These are phyloP conservation scores for Rehmannia glutinosa DNA, from an alignment of 257 asterid species.

Conservation along the genomic window DNA sequence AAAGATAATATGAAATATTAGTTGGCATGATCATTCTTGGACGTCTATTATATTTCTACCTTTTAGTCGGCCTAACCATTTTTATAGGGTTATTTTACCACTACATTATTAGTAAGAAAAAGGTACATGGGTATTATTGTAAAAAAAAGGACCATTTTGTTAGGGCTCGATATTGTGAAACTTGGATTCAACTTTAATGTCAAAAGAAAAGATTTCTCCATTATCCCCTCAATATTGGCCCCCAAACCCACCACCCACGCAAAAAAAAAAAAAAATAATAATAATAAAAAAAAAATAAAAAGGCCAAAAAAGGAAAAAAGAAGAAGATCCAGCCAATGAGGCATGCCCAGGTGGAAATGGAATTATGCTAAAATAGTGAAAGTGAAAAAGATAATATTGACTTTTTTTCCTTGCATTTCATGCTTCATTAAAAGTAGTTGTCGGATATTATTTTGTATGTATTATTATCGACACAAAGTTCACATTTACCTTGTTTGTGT, in stretches of 20 bases:
- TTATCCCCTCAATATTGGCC: too few species aligned
- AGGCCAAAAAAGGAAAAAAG: not conserved
- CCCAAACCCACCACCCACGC: too few species aligned
- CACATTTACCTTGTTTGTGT: not conserved
- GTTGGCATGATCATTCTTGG: too few species aligned
- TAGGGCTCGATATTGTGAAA: too few species aligned
- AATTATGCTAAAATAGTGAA: constrained; percentile 10
- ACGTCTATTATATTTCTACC: too few species aligned
- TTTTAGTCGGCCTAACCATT: too few species aligned
- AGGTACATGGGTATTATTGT: too few species aligned
- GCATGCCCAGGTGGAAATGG: not conserved
- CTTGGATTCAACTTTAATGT: constrained; percentile 14
- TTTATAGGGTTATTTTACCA: not conserved
- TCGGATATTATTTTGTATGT: constrained; percentile 17
- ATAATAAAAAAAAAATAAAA: too few species aligned
- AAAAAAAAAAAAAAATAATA: too few species aligned
- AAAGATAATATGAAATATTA: too few species aligned
- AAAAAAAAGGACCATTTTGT: not conserved
- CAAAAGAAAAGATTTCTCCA: constrained; percentile 14
- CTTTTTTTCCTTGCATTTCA: too few species aligned
- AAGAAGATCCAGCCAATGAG: constrained; percentile 10
- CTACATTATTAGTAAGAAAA: not conserved
- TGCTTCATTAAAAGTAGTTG: constrained; percentile 22
- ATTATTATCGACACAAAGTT: constrained; percentile 20
- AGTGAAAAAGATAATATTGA: too few species aligned